A percentile compares a stretch with the other conserved stretches of the same genome.
phyloP scores from a whole-genome alignment of 257 asterid genomes.

The Rauvolfia tetraphylla region DNA sequence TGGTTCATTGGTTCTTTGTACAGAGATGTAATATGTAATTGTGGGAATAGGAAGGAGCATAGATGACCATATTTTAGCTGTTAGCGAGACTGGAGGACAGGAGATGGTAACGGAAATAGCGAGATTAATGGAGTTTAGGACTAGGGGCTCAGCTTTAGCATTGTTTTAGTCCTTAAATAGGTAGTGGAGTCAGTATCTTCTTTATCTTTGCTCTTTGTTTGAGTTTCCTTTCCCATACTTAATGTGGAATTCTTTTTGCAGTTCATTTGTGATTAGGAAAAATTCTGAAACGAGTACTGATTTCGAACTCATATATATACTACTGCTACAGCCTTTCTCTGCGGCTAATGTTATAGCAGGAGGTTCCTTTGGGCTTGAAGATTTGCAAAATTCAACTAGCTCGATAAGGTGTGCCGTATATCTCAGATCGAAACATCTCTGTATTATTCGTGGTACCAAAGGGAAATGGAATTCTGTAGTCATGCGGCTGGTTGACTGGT shows the following conservation, averaged over 20 bases:
- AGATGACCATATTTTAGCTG: slow-evolving; percentile 19
- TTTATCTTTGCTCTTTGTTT: slow-evolving; percentile 1
- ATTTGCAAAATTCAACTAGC: no score
- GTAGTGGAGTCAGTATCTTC: slow-evolving; percentile 22
- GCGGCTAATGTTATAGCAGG: no score
- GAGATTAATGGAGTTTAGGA: slow-evolving; percentile 22
- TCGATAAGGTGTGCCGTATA: no score
- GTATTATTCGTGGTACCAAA: no score
- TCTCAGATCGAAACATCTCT: no score
- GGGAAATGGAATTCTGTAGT: no score
- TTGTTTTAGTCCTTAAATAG: slow-evolving; percentile 14
- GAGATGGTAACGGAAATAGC: slow-evolving; percentile 9
- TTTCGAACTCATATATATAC: slow-evolving; percentile 8
- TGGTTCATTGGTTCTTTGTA: slow-evolving; percentile 46
- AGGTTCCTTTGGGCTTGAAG: no score
- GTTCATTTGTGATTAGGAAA: slow-evolving; percentile 32
- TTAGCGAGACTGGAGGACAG: not conserved
- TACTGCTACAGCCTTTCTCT: no score
- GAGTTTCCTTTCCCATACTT: slow-evolving; percentile 22
- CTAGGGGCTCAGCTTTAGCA: slow-evolving; percentile 23
- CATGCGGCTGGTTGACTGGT: no score
- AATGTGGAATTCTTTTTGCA: slow-evolving; percentile 40
- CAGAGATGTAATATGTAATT: slow-evolving; percentile 31
- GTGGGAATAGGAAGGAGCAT: slow-evolving; percentile 27
- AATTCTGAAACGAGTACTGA: slow-evolving; percentile 24